Conservation (phyloP, 1,139 yeast genomes). For the Nadsonia starkeyi-henricii region DNA sequence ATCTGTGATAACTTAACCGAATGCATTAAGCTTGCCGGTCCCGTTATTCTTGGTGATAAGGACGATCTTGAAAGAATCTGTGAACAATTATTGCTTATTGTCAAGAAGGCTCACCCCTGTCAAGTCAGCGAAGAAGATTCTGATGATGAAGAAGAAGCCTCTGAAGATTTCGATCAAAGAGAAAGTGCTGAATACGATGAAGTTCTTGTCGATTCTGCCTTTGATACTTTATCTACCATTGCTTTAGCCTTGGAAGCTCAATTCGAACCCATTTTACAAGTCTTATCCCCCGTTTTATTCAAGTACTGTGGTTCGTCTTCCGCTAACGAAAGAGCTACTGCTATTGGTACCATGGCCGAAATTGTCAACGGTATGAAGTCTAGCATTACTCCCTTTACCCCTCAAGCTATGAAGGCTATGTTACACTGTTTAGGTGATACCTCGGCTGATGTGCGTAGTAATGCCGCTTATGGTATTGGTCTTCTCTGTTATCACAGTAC, state of each 20-base stretch:
- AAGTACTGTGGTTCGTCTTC: slow-evolving; percentile 50
- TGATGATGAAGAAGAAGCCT: slow-evolving; percentile 39
- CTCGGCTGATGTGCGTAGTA: slow-evolving; percentile 82
- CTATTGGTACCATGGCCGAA: slow-evolving; percentile 86
- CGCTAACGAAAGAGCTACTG: slow-evolving; percentile 64
- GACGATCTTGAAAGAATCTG: slow-evolving; percentile 52
- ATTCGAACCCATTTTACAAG: slow-evolving; percentile 56
- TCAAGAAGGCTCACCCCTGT: slow-evolving; percentile 72
- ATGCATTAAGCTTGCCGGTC: slow-evolving; percentile 58
- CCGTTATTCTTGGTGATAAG: slow-evolving; percentile 49
- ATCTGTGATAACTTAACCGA: slow-evolving; percentile 66
- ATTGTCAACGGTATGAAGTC: slow-evolving; percentile 62
- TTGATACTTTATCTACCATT: slow-evolving; percentile 71
- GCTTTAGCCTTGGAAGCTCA: slow-evolving; percentile 63
- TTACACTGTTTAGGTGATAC: slow-evolving; percentile 60
- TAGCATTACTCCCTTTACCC: slow-evolving; percentile 47
- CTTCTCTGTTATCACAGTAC: slow-evolving; percentile 49
- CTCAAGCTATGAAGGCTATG: slow-evolving; percentile 58
- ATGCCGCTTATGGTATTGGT: slow-evolving; percentile 95
- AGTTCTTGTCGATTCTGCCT: slow-evolving; percentile 66
- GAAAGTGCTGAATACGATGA: slow-evolving; percentile 85
- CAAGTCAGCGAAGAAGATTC: slow-evolving; percentile 51
- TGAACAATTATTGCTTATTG: slow-evolving; percentile 51
- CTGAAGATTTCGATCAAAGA: slow-evolving; percentile 32
- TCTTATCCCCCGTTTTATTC: slow-evolving; percentile 56